A percentile compares a stretch with the other conserved stretches of the same genome.
Conservation (phyloP, 805 yeast species). For the Pichia eremophila region DNA sequence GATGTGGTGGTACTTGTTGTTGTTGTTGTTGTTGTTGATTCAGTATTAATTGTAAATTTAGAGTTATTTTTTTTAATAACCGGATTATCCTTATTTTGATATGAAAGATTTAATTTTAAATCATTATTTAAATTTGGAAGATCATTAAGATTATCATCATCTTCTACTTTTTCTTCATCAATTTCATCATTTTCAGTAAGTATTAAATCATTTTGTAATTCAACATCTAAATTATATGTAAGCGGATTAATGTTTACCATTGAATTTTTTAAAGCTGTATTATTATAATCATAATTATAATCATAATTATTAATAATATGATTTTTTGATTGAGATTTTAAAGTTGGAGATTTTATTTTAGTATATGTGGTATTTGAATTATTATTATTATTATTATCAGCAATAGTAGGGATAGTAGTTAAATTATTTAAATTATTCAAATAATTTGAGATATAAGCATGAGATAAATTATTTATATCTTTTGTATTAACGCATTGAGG, state of each 20-base stretch:
- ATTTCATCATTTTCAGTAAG: neutral
- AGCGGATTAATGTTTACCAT: neutral
- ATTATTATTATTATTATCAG: too few relatives aligned
- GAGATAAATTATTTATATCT: neutral
- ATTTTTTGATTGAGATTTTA: constrained; percentile 1
- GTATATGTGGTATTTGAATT: too few relatives aligned
- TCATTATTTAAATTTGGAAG: too few relatives aligned
- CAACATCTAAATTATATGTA: neutral
- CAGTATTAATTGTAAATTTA: neutral
- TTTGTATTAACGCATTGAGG: neutral
- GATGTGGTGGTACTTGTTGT: too few relatives aligned
- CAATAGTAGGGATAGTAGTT: too few relatives aligned
- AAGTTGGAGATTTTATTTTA: neutral
- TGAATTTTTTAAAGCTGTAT: neutral
- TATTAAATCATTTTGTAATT: neutral
- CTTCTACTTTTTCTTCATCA: neutral
- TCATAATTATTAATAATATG: too few relatives aligned
- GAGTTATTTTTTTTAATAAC: neutral
- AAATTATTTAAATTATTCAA: neutral
- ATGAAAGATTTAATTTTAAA: too few relatives aligned
- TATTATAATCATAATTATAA: neutral
- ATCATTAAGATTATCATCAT: neutral
- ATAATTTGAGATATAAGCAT: neutral
- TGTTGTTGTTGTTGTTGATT: too few relatives aligned
- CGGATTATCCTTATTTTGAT: neutral